Percentiles rank a stretch among this genome's conserved stretches.
These are phyloP conservation scores for Pluteus cervinus DNA, from an alignment of 768 basidiomycete genomes.

Conservation along the genomic window DNA sequence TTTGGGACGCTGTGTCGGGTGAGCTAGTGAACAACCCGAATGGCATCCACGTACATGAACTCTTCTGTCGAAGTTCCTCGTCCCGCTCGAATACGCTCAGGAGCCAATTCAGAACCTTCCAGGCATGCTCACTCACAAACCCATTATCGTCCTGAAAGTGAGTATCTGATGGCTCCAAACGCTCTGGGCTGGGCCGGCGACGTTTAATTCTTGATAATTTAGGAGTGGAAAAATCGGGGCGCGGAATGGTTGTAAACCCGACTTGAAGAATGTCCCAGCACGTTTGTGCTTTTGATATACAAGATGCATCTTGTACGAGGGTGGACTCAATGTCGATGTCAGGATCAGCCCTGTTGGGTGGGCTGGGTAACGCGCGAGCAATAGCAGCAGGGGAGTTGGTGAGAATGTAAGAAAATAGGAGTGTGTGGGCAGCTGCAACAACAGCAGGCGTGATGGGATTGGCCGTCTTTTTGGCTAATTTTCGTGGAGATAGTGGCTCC, in stretches of 20 bases:
- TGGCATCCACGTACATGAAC: conserved; percentile 19
- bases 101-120: conserved; percentile 70
- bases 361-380: conserved; percentile 46
- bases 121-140: conserved; percentile 57
- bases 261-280: conserved; percentile 59
- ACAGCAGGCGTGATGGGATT: conserved; percentile 38
- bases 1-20: conserved; percentile 26
- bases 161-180: conserved; percentile 9
- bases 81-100: conserved; percentile 65
- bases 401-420: conserved; percentile 47
- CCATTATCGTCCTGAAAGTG: conserved; percentile 12
- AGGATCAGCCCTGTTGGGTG: conserved; percentile 14
- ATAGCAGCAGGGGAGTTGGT: conserved; percentile 54
- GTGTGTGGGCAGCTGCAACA: conserved; percentile 42
- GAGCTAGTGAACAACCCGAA: conserved; percentile 1
- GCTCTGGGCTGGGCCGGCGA: conserved; percentile 18
- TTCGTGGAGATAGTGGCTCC: conserved; percentile 42
- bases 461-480: conserved; percentile 31
- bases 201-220: conserved; percentile 31
- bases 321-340: too few relatives aligned
- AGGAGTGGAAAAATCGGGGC: conserved; percentile 19
- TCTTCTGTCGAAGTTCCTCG: conserved; percentile 29
- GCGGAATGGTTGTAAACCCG: conserved; percentile 39
- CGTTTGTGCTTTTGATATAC: conserved; percentile 46
- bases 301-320: conserved; percentile 47